Percentiles rank a stretch among this genome's conserved stretches.
Conservation (phyloP, 1,139 yeast genomes). For the Hansenula anomala region DNA sequence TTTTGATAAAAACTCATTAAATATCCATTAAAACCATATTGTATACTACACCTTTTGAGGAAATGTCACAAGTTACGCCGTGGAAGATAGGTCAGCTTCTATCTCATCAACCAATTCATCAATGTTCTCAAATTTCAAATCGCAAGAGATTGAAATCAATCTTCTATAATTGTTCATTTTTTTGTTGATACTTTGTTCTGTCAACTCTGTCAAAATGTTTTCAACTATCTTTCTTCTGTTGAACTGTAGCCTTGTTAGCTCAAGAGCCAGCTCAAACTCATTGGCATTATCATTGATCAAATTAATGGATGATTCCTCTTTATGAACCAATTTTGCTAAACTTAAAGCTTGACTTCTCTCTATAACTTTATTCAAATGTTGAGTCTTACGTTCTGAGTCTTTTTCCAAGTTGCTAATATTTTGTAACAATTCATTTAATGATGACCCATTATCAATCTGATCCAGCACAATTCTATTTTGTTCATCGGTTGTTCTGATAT, state of each 20-base stretch:
- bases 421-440: slow-evolving; percentile 22
- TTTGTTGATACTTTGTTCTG: slow-evolving; percentile 24
- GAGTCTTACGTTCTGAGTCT: slow-evolving; percentile 24
- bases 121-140: slow-evolving; percentile 71
- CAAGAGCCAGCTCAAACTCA: slow-evolving; percentile 30
- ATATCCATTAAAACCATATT: too few species aligned
- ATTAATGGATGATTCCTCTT: slow-evolving; percentile 41
- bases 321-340: slow-evolving; percentile 51
- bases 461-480: slow-evolving; percentile 15
- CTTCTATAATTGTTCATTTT: slow-evolving; percentile 80
- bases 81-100: slow-evolving; percentile 27
- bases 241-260: slow-evolving; percentile 50
- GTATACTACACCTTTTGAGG: too few species aligned
- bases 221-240: slow-evolving; percentile 41
- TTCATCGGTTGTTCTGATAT: slow-evolving; percentile 18
- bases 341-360: slow-evolving; percentile 61
- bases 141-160: slow-evolving; percentile 73
- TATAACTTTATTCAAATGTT: slow-evolving; percentile 35
- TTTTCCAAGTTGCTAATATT: slow-evolving; percentile 26
- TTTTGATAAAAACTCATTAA: too few species aligned
- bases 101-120: slow-evolving; percentile 67
- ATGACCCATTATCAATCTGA: slow-evolving; percentile 18
- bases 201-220: slow-evolving; percentile 34
- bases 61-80: too few species aligned
- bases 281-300: slow-evolving; percentile 17